phyloP scores from a whole-genome alignment of 2,329 filamentous ascomycete species.

The Hysterium pulicare region DNA sequence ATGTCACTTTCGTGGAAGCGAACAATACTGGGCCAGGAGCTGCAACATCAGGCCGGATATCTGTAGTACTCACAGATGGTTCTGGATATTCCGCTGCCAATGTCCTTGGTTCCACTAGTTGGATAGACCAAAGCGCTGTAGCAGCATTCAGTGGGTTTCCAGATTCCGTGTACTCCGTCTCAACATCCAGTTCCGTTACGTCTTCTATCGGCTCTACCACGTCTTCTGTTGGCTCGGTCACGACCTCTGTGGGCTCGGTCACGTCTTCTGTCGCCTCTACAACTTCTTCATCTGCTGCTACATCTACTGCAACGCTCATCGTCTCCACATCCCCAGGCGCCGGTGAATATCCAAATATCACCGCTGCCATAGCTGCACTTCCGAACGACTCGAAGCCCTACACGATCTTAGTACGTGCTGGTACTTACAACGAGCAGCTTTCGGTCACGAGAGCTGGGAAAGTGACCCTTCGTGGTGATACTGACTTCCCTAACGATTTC shows the following conservation, averaged over 20 bases:
- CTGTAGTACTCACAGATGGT: too few species aligned
- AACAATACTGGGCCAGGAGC: too few species aligned
- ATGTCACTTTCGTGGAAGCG: too few species aligned
- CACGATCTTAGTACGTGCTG: constrained; percentile 41
- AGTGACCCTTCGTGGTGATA: constrained; percentile 41
- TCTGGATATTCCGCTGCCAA: too few species aligned
- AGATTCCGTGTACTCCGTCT: too few species aligned
- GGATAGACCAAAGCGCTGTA: too few species aligned
- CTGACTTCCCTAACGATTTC: constrained; percentile 28
- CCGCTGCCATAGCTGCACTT: constrained; percentile 44
- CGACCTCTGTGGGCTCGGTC: too few species aligned
- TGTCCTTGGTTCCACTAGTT: too few species aligned
- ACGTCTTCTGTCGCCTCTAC: constrained; percentile 12
- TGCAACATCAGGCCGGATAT: too few species aligned
- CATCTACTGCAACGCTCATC: constrained; percentile 33
- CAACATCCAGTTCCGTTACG: too few species aligned
- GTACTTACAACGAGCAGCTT: constrained; percentile 43
- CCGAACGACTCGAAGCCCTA: constrained; percentile 41
- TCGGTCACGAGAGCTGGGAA: constrained; percentile 40
- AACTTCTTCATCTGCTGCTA: constrained; percentile 29
- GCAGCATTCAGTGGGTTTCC: too few species aligned
- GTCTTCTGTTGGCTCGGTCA: constrained; percentile 11
- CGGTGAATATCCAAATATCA: constrained; percentile 41
- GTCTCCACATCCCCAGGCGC: constrained; percentile 24
- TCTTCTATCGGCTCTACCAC: constrained; percentile 9